Base-by-base conservation (phyloP, 1,139 yeast genomes). In the Kurtzmaniella quercitrusa region DNA sequence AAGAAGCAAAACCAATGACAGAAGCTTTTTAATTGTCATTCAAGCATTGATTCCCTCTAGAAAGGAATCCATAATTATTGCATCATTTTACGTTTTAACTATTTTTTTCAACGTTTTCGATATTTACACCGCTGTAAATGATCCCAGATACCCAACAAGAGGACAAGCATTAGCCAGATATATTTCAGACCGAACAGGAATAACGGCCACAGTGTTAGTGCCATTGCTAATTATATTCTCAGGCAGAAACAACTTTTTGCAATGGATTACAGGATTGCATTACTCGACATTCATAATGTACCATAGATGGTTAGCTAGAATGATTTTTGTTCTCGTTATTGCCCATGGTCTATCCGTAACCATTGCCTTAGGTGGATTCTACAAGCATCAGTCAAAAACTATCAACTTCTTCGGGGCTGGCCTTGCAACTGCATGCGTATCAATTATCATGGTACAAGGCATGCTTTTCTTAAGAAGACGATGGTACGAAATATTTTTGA, bases 401-500 rank as follows among this genome's bases (percentile, higher is more conserved):
- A 1, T 51, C 55, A n/a, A 62, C 72, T n/a, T 49, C 55, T 19
- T 55, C 74, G 37, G 50, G 65, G 34, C 24, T 3, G 37, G 62
- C 3, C 49, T 57, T 4, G 55, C 60, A 4, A 54, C 63, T 8
- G 50, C 53, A 24, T 57, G 60, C 2, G 60, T 63, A 2, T 46
- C 55, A 46, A 45, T 71, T 34, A 60, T 70, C 31, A 55, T 61
- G 55, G 53, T 57, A 38, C 79, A 64, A 51, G 72, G 75, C 3
- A 50, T 75, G 44, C 56, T 70, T 36, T 55, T 49, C 37, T 62
- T 75, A 40, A 66, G 81, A 54, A 60, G 75, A 48, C 57, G 49
- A 29, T 66, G 66, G 65, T 75, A 75, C 48, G 81, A 75, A 49
- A 41, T 63, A 2, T 75, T 75, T 49, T 56, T 75, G 42, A 44